Percentiles rank a stretch among this genome's conserved stretches.
Evolutionary conservation across 169 alveolate species (phyloP).

Genomic region (Cyclospora cayetanensis): DNA sequence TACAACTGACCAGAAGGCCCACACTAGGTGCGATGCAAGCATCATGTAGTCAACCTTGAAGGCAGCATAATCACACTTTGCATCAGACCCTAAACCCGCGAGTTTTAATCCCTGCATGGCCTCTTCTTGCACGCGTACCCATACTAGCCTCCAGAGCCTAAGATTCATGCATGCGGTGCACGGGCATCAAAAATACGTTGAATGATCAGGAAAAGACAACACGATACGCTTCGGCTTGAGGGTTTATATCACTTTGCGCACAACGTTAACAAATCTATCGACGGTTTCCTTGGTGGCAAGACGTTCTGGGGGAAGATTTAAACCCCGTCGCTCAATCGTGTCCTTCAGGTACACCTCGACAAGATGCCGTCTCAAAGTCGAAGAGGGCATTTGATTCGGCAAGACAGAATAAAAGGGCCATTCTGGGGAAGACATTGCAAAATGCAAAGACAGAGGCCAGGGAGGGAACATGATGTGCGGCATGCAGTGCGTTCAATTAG

Average conservation of each 20-base stretch:
- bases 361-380: background rate
- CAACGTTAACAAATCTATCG: background rate
- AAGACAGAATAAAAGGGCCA: background rate
- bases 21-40: background rate
- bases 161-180: too few species aligned
- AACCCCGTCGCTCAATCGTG: background rate
- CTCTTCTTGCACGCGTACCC: too few species aligned
- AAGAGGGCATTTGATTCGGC: background rate
- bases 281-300: background rate
- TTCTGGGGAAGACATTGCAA: background rate
- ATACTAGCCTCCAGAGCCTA: too few species aligned
- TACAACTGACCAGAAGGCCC: background rate
- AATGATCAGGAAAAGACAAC: too few species aligned
- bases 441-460: background rate
- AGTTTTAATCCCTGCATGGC: too few species aligned
- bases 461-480: background rate
- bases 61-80: too few species aligned
- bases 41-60: conserved; percentile 8
- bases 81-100: background rate
- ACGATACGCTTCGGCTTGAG: too few species aligned
- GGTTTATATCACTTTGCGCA: background rate
- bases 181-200: too few species aligned
- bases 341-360: background rate
- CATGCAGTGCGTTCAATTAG: background rate
- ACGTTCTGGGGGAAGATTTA: background rate